Conservation (phyloP, 352 stramenopile genomes). For the Pythium coloratum region DNA sequence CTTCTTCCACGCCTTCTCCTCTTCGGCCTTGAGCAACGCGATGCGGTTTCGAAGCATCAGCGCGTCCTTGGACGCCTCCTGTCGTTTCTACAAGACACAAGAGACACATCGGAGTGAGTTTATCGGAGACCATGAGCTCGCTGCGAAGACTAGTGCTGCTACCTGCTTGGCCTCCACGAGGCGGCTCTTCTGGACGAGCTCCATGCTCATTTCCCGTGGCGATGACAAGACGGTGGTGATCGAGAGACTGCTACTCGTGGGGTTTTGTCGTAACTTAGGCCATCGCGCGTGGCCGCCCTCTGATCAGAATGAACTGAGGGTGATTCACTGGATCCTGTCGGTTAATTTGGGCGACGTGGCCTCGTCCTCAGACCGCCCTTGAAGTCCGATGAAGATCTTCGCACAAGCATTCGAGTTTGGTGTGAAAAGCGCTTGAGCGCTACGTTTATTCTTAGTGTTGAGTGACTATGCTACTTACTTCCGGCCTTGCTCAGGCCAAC, state of each 20-base stretch:
- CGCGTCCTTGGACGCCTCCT: slow-evolving; percentile 76
- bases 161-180: slow-evolving; percentile 84
- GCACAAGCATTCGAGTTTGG: neutral
- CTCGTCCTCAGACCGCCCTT: neutral
- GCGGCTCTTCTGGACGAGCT: slow-evolving; percentile 53
- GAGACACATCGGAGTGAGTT: neutral
- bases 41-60: slow-evolving; percentile 81
- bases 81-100: slow-evolving; percentile 43
- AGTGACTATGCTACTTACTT: slow-evolving; percentile 1
- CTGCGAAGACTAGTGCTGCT: neutral
- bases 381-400: neutral
- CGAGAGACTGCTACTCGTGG: neutral
- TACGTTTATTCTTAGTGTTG: slow-evolving; percentile 10
- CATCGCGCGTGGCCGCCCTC: neutral
- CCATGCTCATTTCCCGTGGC: slow-evolving; percentile 19
- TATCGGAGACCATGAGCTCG: neutral
- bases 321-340: neutral
- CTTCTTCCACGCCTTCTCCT: slow-evolving; percentile 84
- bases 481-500: neutral
- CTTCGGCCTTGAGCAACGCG: slow-evolving; percentile 74
- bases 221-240: neutral
- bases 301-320: neutral
- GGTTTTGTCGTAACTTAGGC: neutral
- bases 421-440: neutral
- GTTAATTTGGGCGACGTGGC: slow-evolving; percentile 9